Evolutionary conservation across 2,329 filamentous ascomycete species (phyloP), one percentile per base, ranked within the genome.

Genomic region (Exophiala dermatitidis): DNA sequence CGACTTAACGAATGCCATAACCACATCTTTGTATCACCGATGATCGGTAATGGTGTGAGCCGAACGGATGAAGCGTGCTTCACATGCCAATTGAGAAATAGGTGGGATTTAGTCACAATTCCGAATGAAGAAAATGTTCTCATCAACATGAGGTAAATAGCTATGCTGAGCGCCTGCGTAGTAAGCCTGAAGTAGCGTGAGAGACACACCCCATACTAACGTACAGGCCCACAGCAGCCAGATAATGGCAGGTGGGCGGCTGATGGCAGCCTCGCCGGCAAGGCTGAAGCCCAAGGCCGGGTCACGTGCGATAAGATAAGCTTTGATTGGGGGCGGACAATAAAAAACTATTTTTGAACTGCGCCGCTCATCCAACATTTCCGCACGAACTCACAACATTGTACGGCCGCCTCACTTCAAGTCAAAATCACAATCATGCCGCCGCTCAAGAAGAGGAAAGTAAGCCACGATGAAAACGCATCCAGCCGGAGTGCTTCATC

Each of bases 401-500:
- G 19, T 19, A 19, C 19, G 19, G 19, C 38, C n/a, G 3, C n/a
- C 6, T 26, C 7, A 10, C n/a, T 5, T 9, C 5, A n/a, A 38
- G 5, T 28, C 38, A 5, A 4, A 28, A 30, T 12, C n/a, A 6
- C 48, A 32, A 10, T 6, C 12, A 74, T 74, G 71, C 62, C 68
- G 12, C 58, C 63, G 1, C 51, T 67, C 4, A 73, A 73, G 61
- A 73, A 71, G 58, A 65, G 70, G 53, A 73, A 73, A 64, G 52
- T 72, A 9, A 63, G 50, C 28, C 48, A 58, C 40, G 45, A 60
- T 36, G 53, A 50, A 47, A 12, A 53, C 34, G 29, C 38, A 30
- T 43, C 48, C 26, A 12, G 36, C 32, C 34, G 37, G 31, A 38
- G 45, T 41, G 31, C n/a, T 36, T 31, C 36, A 37, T 29, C 38